Percentiles rank a stretch among this genome's conserved stretches.
phyloP scores from a whole-genome alignment of 176 grass and related monocot species.

The Avena eriantha region DNA sequence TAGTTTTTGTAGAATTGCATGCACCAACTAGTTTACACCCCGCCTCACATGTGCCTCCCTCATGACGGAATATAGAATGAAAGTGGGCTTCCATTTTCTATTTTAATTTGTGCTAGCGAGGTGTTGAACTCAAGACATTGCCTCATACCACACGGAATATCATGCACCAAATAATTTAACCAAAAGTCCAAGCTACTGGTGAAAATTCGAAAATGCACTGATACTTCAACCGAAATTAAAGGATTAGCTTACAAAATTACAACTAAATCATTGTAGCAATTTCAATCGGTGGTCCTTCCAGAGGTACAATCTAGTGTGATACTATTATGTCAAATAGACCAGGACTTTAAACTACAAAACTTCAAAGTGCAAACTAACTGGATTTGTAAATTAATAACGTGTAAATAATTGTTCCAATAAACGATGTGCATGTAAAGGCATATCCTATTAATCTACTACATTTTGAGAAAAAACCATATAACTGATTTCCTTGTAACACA shows the following conservation, averaged over 20 bases:
- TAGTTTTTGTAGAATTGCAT: not conserved
- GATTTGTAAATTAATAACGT: not conserved
- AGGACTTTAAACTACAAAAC: not conserved
- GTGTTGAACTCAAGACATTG: not conserved
- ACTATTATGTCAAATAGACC: not conserved
- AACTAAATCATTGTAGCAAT: not conserved
- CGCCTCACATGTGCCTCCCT: not conserved
- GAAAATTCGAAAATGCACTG: not conserved
- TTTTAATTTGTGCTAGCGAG: not conserved
- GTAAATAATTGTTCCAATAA: not conserved
- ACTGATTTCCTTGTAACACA: not conserved
- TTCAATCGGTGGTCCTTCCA: not conserved
- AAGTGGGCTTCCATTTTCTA: not conserved
- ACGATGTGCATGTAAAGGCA: not conserved
- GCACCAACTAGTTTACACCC: not conserved
- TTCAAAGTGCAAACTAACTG: not conserved
- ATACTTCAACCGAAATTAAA: not conserved
- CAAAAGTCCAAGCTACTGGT: not conserved
- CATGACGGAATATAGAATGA: not conserved
- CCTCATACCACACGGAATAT: not conserved
- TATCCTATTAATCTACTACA: not conserved
- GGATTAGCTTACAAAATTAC: not conserved
- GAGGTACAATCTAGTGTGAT: not conserved
- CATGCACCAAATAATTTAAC: not conserved
- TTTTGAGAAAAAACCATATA: not conserved